Evolutionary conservation across 768 basidiomycete genomes (phyloP), one percentile per base, ranked within the genome.

Genomic region (Mrakia hoshinonis): DNA sequence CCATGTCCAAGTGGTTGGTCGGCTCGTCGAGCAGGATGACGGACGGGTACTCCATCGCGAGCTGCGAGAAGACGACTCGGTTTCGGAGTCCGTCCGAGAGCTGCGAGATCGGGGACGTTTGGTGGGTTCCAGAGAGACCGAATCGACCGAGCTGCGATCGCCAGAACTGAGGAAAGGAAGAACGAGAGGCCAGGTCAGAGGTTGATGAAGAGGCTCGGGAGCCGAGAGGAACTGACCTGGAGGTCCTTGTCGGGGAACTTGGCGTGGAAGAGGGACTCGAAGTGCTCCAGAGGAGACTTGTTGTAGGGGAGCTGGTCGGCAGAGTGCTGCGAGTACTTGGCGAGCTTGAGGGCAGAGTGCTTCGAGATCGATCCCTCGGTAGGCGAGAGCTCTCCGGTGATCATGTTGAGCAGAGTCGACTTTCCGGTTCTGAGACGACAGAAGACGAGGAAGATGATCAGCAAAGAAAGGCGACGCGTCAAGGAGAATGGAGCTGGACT

Each of bases 251-350:
- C 93, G 0, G 96, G 95, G 82, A 85, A 95, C 80, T 92, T 94
- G 73, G 85, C 80, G 47, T 80, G 74, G 81, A 93, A 99, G 63
- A 89, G 80, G 20, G 76, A 77, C 81, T 93, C 91, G 83, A 99
- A 91, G 82, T 98, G 92, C 81, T 98, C 96, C 76, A 98, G 84
- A 3, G 96, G 94, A 31, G 86, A 83, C 78, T 85, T 85, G 74
- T 94, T 88, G 80, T 96, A 99, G 31, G 96, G 96, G 12, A 99
- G 86, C 80, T 99, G 96, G 81, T 99, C 96, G 36, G 96, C 94
- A 67, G 89, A 91, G 83, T 99, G 96, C 82, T 99, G 96, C 6
- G 90, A 92, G 84, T 99, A 99, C 81, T 98, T 99, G 75, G 93
- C 91, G 71, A 99, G 86, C 81, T 99, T 99, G 76, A 99, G 85